Evolutionary conservation across 495 filamentous ascomycete genomes (phyloP).

Genomic region (Platismatia glauca): DNA sequence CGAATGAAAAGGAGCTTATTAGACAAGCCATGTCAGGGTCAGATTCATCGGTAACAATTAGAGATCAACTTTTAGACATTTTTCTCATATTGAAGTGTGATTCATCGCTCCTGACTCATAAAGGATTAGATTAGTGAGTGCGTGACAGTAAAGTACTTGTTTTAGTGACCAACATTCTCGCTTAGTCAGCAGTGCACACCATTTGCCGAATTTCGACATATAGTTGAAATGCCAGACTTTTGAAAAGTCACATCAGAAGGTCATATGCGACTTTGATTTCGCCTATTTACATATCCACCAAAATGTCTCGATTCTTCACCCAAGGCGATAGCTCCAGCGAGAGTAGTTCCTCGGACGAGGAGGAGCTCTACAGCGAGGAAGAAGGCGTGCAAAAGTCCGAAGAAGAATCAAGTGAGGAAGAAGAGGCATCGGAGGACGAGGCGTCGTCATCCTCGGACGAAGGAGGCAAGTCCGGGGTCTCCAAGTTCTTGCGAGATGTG

Average conservation of each 20-base stretch:
- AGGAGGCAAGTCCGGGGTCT: constrained; percentile 59
- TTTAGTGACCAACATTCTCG: too few relatives aligned
- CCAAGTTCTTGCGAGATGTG: constrained; percentile 69
- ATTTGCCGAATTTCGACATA: neutral
- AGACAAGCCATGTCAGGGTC: too few relatives aligned
- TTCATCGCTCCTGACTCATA: too few relatives aligned
- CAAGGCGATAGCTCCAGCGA: constrained; percentile 82
- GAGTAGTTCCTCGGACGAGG: constrained; percentile 65
- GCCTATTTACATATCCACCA: neutral
- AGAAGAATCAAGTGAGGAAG: constrained; percentile 53
- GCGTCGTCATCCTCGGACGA: constrained; percentile 49
- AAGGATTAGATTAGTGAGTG: too few relatives aligned
- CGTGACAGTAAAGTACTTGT: too few relatives aligned
- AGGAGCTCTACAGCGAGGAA: constrained; percentile 77
- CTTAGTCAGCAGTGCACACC: too few relatives aligned
- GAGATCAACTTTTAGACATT: too few relatives aligned
- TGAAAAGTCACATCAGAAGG: neutral
- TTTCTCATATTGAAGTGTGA: too few relatives aligned
- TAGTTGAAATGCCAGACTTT: neutral
- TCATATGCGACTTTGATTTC: neutral
- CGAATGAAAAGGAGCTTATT: too few relatives aligned
- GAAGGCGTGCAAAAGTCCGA: constrained; percentile 43
- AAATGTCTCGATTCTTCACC: constrained; percentile 97
- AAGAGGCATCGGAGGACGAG: constrained; percentile 34
- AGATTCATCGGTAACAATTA: too few relatives aligned